A percentile compares a stretch with the other conserved stretches of the same genome.
Conservation (phyloP, 345 rosid genomes). For the Microcos paniculata region DNA sequence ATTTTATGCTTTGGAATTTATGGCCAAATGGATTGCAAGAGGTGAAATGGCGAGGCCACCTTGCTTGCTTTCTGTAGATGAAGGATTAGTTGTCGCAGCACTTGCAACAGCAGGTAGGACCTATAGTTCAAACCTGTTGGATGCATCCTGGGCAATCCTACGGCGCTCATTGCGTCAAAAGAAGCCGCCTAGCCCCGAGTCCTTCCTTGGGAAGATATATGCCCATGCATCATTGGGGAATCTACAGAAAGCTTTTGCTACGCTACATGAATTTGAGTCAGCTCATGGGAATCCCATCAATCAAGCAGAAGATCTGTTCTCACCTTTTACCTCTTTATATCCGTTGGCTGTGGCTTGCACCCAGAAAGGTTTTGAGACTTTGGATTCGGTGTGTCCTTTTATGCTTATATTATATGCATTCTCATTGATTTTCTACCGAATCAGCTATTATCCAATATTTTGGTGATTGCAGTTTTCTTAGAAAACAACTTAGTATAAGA, state of each 20-base stretch:
- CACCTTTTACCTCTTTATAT: slow-evolving; percentile 76
- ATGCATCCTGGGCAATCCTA: slow-evolving; percentile 82
- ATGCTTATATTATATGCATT: background rate
- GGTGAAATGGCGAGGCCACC: slow-evolving; percentile 72
- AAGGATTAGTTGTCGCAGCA: slow-evolving; percentile 73
- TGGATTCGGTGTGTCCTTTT: slow-evolving; percentile 63
- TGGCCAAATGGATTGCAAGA: slow-evolving; percentile 78
- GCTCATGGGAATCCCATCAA: slow-evolving; percentile 42
- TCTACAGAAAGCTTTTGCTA: slow-evolving; percentile 65
- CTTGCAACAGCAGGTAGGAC: slow-evolving; percentile 92
- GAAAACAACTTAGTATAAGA: background rate
- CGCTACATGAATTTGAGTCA: slow-evolving; percentile 72
- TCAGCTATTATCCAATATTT: slow-evolving; percentile 9
- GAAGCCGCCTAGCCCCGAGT: slow-evolving; percentile 68
- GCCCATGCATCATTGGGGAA: slow-evolving; percentile 78
- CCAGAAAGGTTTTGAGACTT: slow-evolving; percentile 78
- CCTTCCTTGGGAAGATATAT: slow-evolving; percentile 74
- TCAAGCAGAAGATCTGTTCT: slow-evolving; percentile 67
- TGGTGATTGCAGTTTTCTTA: background rate
- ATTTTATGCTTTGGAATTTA: slow-evolving; percentile 75
- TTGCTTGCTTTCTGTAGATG: slow-evolving; percentile 64
- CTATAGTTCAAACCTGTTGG: slow-evolving; percentile 58
- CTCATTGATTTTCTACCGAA: background rate
- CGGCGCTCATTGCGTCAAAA: slow-evolving; percentile 59
- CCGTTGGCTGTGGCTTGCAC: slow-evolving; percentile 88